Percentiles rank a stretch among this genome's conserved stretches.
Conservation (phyloP, 371 early-diverging fungal species). For the Fennellomyces sp. region DNA sequence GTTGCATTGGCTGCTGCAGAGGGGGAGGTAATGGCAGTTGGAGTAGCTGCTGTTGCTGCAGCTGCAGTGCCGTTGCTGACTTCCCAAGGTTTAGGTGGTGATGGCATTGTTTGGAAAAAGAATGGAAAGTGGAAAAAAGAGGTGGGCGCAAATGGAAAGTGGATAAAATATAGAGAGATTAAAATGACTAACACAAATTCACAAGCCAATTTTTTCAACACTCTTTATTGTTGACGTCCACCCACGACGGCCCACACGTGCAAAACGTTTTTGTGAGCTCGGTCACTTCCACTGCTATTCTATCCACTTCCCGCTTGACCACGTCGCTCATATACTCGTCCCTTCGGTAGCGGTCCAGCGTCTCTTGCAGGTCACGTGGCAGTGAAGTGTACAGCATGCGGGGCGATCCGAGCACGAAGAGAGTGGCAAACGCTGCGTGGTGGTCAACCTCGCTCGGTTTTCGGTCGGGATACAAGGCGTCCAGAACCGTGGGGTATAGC, state of each 20-base stretch:
- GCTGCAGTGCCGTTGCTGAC: conserved; percentile 29
- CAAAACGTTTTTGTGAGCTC: conserved; percentile 34
- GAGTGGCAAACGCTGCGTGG: conserved; percentile 34
- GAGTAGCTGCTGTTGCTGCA: conserved; percentile 4
- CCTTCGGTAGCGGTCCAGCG: conserved; percentile 18
- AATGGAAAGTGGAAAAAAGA: not conserved
- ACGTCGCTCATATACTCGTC: conserved; percentile 19
- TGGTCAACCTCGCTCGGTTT: conserved; percentile 14
- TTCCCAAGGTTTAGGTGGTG: conserved; percentile 97
- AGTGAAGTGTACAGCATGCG: conserved; percentile 34
- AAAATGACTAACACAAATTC: not conserved
- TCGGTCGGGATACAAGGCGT: conserved; percentile 36
- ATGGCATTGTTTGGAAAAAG: conserved; percentile 63
- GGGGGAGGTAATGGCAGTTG: conserved; percentile 13
- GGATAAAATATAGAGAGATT: not conserved
- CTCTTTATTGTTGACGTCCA: not conserved
- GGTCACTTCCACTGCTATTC: conserved; percentile 26
- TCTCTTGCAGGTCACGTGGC: conserved; percentile 30
- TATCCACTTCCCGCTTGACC: conserved; percentile 30
- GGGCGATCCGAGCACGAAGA: conserved; percentile 31
- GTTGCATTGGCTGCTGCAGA: conserved; percentile 14
- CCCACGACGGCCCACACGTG: conserved; percentile 31
- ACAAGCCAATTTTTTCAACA: not conserved
- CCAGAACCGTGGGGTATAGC: conserved; percentile 44
- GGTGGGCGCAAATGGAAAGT: not conserved